Percentiles rank a stretch among this genome's conserved stretches.
phyloP scores from a whole-genome alignment of 2,329 filamentous ascomycete genomes.

The Venturia nashicola region DNA sequence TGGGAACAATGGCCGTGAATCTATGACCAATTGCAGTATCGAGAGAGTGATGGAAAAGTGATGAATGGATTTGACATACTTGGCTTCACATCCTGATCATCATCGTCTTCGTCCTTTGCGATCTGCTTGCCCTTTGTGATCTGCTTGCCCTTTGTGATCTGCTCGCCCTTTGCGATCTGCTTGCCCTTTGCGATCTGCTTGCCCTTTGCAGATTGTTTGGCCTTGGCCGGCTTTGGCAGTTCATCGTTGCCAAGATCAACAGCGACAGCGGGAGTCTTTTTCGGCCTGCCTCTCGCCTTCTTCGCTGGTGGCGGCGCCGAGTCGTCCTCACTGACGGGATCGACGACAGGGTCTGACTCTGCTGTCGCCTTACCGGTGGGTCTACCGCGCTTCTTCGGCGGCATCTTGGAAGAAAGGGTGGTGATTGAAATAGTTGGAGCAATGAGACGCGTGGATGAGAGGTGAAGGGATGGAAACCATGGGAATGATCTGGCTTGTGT shows the following conservation, averaged over 20 bases:
- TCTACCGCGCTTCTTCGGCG: not conserved
- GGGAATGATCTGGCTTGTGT: not conserved
- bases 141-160: not conserved
- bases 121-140: not conserved
- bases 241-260: not conserved
- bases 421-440: not conserved
- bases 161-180: not conserved
- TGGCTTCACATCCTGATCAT: conserved; percentile 3
- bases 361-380: not conserved
- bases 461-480: not conserved
- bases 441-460: not conserved
- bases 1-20: not conserved
- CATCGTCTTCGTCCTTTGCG: not conserved
- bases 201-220: not conserved
- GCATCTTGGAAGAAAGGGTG: not conserved
- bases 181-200: not conserved
- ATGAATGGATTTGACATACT: not conserved
- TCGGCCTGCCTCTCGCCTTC: not conserved
- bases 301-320: not conserved
- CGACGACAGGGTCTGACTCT: not conserved
- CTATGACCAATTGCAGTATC: not conserved
- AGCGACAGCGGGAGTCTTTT: not conserved
- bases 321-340: not conserved
- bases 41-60: not conserved
- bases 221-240: not conserved